These are phyloP conservation scores for Aspergillus luchuensis DNA, from an alignment of 2,329 filamentous ascomycete genomes.

Conservation along the genomic window DNA sequence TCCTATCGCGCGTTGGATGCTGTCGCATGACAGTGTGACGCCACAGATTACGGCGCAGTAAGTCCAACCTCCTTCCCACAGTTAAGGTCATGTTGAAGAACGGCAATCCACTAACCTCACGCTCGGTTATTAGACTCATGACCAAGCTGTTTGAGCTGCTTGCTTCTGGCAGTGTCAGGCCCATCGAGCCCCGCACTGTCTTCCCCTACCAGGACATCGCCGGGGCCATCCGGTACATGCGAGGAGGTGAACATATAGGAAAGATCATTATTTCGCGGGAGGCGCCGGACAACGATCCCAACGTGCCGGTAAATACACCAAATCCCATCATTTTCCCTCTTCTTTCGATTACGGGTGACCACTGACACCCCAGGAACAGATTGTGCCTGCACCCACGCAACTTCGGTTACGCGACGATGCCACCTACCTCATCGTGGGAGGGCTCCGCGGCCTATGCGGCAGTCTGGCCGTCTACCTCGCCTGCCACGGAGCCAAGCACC, in stretches of 20 bases:
- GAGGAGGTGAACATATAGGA: conserved; percentile 40
- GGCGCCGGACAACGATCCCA: too few species aligned
- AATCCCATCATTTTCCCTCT: too few species aligned
- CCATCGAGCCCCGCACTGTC: conserved; percentile 6
- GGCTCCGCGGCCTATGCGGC: conserved; percentile 16
- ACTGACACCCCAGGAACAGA: too few species aligned
- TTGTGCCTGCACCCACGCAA: too few species aligned
- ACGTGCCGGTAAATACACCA: too few species aligned
- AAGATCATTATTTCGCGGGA: conserved; percentile 38
- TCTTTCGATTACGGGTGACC: too few species aligned
- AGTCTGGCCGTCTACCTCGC: conserved; percentile 15
- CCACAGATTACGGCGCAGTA: neutral
- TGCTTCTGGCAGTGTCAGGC: neutral
- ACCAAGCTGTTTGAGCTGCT: conserved; percentile 1
- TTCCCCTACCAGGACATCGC: conserved; percentile 8
- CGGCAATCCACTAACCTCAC: too few species aligned
- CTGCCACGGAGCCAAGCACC: conserved; percentile 6
- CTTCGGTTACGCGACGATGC: too few species aligned
- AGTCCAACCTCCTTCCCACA: too few species aligned
- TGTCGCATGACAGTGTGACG: conserved; percentile 9
- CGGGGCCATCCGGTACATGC: conserved; percentile 35
- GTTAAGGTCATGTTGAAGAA: too few species aligned
- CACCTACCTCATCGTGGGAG: conserved; percentile 16
- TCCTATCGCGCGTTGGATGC: conserved; percentile 20
- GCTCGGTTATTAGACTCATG: too few species aligned